phyloP scores from a whole-genome alignment of 73 alveolate genomes.

The Blepharisma japonicum region DNA sequence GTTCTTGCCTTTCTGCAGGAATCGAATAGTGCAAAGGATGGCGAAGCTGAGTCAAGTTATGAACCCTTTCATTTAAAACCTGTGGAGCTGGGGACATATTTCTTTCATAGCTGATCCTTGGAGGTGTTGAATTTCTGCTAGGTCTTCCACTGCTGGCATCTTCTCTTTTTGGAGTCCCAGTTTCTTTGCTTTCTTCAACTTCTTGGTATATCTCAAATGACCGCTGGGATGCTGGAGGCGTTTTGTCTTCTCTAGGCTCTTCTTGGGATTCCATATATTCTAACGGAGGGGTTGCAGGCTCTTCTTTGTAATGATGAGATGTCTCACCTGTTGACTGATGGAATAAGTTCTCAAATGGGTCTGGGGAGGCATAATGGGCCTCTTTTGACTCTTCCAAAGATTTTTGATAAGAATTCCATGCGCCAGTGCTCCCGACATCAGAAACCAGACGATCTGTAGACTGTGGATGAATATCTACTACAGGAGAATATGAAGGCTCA shows the following conservation, averaged over 20 bases:
- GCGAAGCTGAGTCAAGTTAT: too few relatives aligned
- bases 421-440: constrained; percentile 28
- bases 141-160: neutral
- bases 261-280: neutral
- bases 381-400: neutral
- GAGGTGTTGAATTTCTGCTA: constrained; percentile 11
- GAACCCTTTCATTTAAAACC: too few relatives aligned
- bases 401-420: neutral
- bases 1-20: too few relatives aligned
- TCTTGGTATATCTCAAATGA: neutral
- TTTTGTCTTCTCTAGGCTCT: too few relatives aligned
- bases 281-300: constrained; percentile 16
- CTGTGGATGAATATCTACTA: neutral
- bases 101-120: neutral
- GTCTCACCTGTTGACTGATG: constrained; percentile 21
- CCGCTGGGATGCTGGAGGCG: too few relatives aligned
- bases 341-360: neutral
- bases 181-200: constrained; percentile 16
- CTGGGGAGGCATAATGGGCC: constrained; percentile 8
- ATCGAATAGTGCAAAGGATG: too few relatives aligned
- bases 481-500: constrained; percentile 1
- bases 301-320: neutral
- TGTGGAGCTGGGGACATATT: too few relatives aligned
- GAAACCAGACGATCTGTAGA: neutral
- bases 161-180: constrained; percentile 29